These are phyloP conservation scores for Urochloa ruziziensis DNA, from an alignment of 176 grass and related monocot species.

Conservation along the genomic window DNA sequence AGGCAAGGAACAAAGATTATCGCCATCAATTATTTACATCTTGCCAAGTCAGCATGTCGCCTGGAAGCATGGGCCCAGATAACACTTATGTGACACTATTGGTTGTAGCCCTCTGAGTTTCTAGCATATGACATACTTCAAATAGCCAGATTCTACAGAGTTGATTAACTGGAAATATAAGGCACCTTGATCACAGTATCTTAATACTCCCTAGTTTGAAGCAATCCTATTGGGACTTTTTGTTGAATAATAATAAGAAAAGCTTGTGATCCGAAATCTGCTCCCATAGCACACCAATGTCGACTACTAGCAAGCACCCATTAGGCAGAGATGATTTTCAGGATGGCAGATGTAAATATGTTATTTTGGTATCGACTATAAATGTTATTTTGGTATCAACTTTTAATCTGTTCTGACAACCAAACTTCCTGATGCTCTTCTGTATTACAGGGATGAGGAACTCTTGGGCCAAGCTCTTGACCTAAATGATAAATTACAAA, in stretches of 20 bases:
- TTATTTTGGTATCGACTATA: neutral
- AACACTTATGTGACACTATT: neutral
- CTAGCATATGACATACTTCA: neutral
- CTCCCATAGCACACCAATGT: neutral
- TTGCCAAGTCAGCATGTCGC: neutral
- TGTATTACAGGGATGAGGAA: slow-evolving; percentile 62
- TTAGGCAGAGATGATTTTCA: neutral
- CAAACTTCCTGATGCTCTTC: neutral
- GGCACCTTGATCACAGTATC: too few species aligned
- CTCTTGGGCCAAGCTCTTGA: slow-evolving; percentile 69
- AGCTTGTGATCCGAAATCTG: neutral
- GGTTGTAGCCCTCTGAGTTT: neutral
- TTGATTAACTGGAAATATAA: neutral
- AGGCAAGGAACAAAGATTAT: neutral
- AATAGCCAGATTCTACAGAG: neutral
- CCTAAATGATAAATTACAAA: slow-evolving; percentile 78
- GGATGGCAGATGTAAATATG: neutral
- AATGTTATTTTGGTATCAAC: neutral
- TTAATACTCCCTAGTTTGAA: neutral
- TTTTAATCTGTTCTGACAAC: neutral
- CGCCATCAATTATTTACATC: neutral
- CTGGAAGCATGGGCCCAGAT: neutral
- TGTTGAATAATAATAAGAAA: neutral
- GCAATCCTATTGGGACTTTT: neutral
- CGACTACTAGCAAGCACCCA: neutral